Evolutionary conservation across 2,329 filamentous ascomycete genomes (phyloP).

Genomic region (Zymoseptoria brevis): DNA sequence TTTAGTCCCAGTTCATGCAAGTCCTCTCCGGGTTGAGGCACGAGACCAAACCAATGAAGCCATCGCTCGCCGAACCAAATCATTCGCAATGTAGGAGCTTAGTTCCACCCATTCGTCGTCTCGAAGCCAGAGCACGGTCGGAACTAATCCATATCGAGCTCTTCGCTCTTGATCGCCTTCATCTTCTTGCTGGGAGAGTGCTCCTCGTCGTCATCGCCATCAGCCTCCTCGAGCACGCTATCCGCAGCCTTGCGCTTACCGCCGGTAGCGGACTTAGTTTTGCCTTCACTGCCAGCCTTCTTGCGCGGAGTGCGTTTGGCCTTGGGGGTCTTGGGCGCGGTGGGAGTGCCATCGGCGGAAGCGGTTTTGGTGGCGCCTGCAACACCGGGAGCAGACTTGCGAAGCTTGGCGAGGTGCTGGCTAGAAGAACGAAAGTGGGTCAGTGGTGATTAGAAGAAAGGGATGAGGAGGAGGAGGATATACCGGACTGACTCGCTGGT

Average conservation of each 20-base stretch:
- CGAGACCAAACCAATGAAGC: background rate
- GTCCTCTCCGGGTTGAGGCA: background rate
- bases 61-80: background rate
- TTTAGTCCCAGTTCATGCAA: background rate
- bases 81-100: background rate
- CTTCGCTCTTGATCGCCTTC: constrained; percentile 1
- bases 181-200: constrained; percentile 4
- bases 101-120: background rate
- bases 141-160: background rate
- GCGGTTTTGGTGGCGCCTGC: no score
- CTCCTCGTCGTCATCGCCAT: background rate
- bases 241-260: background rate
- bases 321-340: background rate
- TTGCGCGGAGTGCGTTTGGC: background rate
- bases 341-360: no score
- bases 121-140: background rate
- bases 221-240: no score
- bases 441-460: no score
- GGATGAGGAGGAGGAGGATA: no score
- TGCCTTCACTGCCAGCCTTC: constrained; percentile 4
- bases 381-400: no score
- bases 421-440: no score
- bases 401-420: no score
- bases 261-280: background rate
- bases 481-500: background rate